Evolutionary conservation across 139 green algal species (phyloP).

Genomic region (Haematococcus sp.): DNA sequence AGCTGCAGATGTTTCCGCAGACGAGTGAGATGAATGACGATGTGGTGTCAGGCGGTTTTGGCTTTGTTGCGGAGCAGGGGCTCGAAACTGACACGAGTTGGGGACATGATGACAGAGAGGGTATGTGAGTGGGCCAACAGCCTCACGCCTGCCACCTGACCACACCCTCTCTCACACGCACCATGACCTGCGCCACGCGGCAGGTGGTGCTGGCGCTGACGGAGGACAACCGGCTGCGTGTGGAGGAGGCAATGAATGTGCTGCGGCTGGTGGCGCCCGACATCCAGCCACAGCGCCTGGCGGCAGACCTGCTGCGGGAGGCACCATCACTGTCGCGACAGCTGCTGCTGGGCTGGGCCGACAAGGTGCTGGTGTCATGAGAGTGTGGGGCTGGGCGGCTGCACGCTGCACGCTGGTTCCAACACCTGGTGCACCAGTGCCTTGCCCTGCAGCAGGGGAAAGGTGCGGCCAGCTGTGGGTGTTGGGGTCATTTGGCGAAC

Average conservation of each 20-base stretch:
- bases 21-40: too few relatives aligned
- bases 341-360: conserved; percentile 58
- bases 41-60: too few relatives aligned
- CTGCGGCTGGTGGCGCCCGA: conserved; percentile 50
- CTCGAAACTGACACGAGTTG: too few relatives aligned
- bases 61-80: too few relatives aligned
- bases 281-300: conserved; percentile 46
- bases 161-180: neutral
- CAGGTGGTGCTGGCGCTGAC: conserved; percentile 92
- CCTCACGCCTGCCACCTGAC: too few relatives aligned
- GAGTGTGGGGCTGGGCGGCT: neutral
- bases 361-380: conserved; percentile 55
- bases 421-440: too few relatives aligned
- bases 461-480: too few relatives aligned
- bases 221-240: conserved; percentile 91
- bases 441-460: too few relatives aligned
- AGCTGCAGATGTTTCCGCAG: neutral
- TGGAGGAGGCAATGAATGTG: conserved; percentile 70
- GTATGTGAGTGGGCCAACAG: too few relatives aligned
- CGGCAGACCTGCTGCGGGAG: conserved; percentile 40
- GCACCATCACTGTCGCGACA: conserved; percentile 37
- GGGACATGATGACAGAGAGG: too few relatives aligned
- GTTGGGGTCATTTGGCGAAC: too few relatives aligned
- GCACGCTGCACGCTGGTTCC: too few relatives aligned
- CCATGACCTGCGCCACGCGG: neutral